Evolutionary conservation across 1,284 basidiomycete genomes (phyloP).

Genomic region (Cryptococcus neoformans): DNA sequence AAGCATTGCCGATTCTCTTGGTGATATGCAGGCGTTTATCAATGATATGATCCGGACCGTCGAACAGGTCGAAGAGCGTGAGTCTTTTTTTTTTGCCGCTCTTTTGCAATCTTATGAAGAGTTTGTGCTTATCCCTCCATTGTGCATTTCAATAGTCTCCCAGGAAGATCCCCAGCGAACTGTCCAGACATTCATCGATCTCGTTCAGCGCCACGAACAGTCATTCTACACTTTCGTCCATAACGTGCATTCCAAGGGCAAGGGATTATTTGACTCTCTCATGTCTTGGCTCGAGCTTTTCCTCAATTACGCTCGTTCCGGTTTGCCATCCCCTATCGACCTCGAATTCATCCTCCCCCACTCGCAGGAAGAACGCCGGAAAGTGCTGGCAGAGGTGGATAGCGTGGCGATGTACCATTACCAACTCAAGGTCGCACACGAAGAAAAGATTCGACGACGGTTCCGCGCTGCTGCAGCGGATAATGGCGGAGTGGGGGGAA

Average conservation of each 20-base stretch:
- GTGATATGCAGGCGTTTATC: slow-evolving; percentile 90
- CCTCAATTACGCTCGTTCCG: slow-evolving; percentile 86
- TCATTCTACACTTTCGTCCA: slow-evolving; percentile 96
- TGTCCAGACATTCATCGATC: slow-evolving; percentile 90
- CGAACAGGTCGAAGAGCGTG: slow-evolving; percentile 84
- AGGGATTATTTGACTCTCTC: slow-evolving; percentile 86
- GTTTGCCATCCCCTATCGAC: slow-evolving; percentile 63
- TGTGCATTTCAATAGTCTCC: slow-evolving; percentile 56
- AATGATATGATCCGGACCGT: slow-evolving; percentile 95
- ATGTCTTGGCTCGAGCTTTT: slow-evolving; percentile 98
- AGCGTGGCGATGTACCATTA: slow-evolving; percentile 85
- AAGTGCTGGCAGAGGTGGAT: slow-evolving; percentile 82
- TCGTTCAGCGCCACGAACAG: slow-evolving; percentile 92
- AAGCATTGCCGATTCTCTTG: slow-evolving; percentile 89
- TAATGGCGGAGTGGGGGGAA: slow-evolving; percentile 35
- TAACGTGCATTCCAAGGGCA: slow-evolving; percentile 97
- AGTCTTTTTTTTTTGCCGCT: slow-evolving; percentile 43
- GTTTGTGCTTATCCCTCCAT: background rate
- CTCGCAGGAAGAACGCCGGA: slow-evolving; percentile 65
- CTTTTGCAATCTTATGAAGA: background rate
- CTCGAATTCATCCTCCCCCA: slow-evolving; percentile 85
- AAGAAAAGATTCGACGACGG: slow-evolving; percentile 76
- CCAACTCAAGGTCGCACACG: slow-evolving; percentile 83
- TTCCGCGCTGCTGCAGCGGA: slow-evolving; percentile 58
- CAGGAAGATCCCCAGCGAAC: slow-evolving; percentile 80